Conservation (phyloP, 768 basidiomycete species). For the Podaxis sp. region DNA sequence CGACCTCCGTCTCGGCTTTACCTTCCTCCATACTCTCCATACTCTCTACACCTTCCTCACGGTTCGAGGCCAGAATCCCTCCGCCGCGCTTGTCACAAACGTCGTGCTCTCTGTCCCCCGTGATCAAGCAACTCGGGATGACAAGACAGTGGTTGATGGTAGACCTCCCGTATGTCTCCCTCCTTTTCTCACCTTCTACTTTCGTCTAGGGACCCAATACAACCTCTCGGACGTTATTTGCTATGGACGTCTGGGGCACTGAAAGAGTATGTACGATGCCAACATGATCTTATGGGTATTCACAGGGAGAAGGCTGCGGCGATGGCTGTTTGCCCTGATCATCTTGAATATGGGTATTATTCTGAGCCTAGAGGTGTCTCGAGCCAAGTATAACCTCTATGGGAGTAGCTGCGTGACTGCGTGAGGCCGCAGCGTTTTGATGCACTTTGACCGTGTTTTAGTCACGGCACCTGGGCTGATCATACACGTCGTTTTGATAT, state of each 20-base stretch:
- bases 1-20: constrained; percentile 45
- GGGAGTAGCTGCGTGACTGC: too few species aligned
- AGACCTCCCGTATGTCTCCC: not conserved
- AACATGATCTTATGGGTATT: too few species aligned
- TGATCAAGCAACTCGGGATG: constrained; percentile 41
- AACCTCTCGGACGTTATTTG: constrained; percentile 48
- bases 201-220: constrained; percentile 5
- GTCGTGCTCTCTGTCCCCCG: constrained; percentile 43
- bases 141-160: constrained; percentile 27
- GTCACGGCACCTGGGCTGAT: too few species aligned
- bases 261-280: constrained; percentile 45
- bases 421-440: too few species aligned
- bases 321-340: too few species aligned
- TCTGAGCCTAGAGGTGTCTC: too few species aligned
- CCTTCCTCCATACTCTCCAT: constrained; percentile 36
- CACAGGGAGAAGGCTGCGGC: too few species aligned
- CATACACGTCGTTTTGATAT: too few species aligned
- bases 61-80: constrained; percentile 39
- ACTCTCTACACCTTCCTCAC: constrained; percentile 46
- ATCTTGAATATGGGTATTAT: too few species aligned
- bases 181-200: constrained; percentile 38
- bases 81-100: constrained; percentile 32
- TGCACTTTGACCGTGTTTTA: too few species aligned
- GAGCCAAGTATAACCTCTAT: too few species aligned
- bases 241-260: constrained; percentile 77